A percentile compares a stretch with the other conserved stretches of the same genome.
phyloP scores from a whole-genome alignment of 2,329 filamentous ascomycete genomes.

The Sporothrix schenckii region DNA sequence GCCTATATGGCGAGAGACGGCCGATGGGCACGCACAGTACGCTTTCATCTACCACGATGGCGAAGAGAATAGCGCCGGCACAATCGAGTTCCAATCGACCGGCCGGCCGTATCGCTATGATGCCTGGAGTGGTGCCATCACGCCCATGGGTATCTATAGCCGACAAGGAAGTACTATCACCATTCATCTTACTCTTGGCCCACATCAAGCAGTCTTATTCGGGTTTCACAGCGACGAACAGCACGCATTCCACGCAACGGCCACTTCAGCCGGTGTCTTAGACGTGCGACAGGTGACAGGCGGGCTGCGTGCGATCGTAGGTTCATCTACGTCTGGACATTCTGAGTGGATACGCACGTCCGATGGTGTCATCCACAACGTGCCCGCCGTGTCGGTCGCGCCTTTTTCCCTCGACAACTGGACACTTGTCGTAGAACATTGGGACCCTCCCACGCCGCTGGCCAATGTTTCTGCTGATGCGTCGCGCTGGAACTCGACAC shows the following conservation, averaged over 20 bases:
- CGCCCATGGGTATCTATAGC: neutral
- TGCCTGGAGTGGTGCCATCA: neutral
- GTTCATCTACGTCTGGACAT: neutral
- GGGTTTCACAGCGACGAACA: neutral
- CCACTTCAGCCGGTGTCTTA: neutral
- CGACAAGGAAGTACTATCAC: neutral
- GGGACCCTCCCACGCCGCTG: neutral
- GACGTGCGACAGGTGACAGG: neutral
- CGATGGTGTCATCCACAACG: neutral
- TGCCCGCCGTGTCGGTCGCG: neutral
- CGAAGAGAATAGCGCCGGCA: neutral
- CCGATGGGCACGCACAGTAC: neutral
- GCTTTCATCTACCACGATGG: conserved; percentile 3
- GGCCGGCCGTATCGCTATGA: conserved; percentile 18
- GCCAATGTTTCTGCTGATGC: neutral
- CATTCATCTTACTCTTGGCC: neutral
- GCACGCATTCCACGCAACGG: neutral
- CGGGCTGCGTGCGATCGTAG: neutral
- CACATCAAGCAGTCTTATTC: neutral
- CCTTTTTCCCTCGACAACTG: neutral
- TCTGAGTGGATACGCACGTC: neutral
- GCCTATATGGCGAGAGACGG: neutral
- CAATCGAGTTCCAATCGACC: neutral
- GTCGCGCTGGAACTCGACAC: neutral
- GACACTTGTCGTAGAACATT: conserved; percentile 1